Evolutionary conservation across 1,284 basidiomycete species (phyloP), one percentile per base, ranked within the genome.

Genomic region (Ustilago trichophora): DNA sequence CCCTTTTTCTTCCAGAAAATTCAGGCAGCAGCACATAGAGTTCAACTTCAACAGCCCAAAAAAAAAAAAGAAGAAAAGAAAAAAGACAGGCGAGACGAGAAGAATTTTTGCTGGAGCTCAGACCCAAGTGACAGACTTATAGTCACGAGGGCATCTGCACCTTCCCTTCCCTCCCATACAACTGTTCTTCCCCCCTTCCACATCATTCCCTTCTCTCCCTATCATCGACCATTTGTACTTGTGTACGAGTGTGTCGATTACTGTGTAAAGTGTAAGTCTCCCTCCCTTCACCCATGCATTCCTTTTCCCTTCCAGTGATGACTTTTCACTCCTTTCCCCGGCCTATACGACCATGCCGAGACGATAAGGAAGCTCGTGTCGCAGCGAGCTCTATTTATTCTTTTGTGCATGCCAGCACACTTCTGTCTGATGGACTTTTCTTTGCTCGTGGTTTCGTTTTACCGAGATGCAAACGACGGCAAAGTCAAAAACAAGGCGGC

Each of bases 261-360:
- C 50, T 47, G 49, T 37, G 41, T 16, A 49, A 46, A 57, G 46
- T 31, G 60, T 64, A 64, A 64, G 60, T 64, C 5, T 37, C 49
- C 13, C 22, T 32, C 19, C 16, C 46, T 22, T 24, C 13, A n/a
- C 41, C 13, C 18, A n/a, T n/a, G 47, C 47, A n/a, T n/a, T n/a
- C n/a, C 46, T 18, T 25, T 31, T 26, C n/a, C n/a, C 24, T 56
- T 63, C 67, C 62, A 62, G 43, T 56, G 70, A 72, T 66, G 66
- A 66, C 60, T 69, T 70, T 69, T 46, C 21, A 62, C 72, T 80
- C 78, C 78, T 80, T 80, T 80, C 78, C 78, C 78, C 78, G 78
- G 69, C 78, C 75, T 80, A 80, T 54, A 73, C 74, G 78, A 77
- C 76, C 60, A 80, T 80, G 78, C 73, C 78, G 78, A 80, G 78